phyloP scores from a whole-genome alignment of 2,329 filamentous ascomycete genomes.

The Claviceps humidiphila region DNA sequence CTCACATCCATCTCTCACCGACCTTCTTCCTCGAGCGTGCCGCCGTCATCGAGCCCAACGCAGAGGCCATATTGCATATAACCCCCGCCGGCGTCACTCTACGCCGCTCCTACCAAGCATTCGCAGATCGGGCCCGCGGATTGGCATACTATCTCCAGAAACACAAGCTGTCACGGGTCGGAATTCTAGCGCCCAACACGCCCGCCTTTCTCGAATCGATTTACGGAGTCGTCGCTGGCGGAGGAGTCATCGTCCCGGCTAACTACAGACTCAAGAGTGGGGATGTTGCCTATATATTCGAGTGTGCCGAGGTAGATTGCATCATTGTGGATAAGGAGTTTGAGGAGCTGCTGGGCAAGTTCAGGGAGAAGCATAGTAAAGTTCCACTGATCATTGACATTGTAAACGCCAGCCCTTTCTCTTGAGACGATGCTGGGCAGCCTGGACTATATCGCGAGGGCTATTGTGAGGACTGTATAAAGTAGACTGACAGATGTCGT shows the following conservation, averaged over 20 bases:
- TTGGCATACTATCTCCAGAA: conserved; percentile 81
- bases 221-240: conserved; percentile 74
- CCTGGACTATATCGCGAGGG: no score
- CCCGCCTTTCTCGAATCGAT: conserved; percentile 87
- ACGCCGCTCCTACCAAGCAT: conserved; percentile 64
- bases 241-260: conserved; percentile 58
- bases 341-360: conserved; percentile 53
- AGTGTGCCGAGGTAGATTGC: conserved; percentile 71
- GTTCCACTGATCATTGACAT: conserved; percentile 65
- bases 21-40: conserved; percentile 80
- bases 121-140: conserved; percentile 74
- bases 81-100: conserved; percentile 65
- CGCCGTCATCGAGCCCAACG: conserved; percentile 75
- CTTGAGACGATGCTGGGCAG: no score
- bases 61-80: conserved; percentile 72
- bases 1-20: conserved; percentile 65
- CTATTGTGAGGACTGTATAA: no score
- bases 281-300: conserved; percentile 84
- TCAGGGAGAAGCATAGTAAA: conserved; percentile 43
- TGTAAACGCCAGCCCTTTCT: conserved; percentile 15
- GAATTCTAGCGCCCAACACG: conserved; percentile 82
- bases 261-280: conserved; percentile 60
- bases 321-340: conserved; percentile 85
- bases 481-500: not conserved
- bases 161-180: conserved; percentile 61